A percentile compares a stretch with the other conserved stretches of the same genome.
These are phyloP conservation scores for Termitomyces sp. DNA, from an alignment of 768 basidiomycete species.

Conservation along the genomic window DNA sequence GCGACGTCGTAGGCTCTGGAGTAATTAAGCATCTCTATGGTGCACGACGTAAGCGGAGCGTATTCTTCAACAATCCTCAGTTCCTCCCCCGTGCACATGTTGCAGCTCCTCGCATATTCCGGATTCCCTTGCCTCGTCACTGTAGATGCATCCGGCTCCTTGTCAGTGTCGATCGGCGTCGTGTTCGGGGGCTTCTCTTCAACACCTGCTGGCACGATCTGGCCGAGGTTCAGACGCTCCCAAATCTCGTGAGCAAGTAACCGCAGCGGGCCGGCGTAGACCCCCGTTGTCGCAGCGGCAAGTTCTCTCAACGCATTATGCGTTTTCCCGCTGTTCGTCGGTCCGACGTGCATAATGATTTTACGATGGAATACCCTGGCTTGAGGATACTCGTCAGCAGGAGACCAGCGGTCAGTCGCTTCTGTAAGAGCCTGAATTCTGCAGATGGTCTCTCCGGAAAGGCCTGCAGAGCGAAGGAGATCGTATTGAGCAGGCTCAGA, in stretches of 20 bases:
- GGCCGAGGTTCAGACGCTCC: constrained; percentile 86
- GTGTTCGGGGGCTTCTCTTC: constrained; percentile 37
- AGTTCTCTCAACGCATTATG: constrained; percentile 89
- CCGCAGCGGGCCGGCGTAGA: constrained; percentile 89
- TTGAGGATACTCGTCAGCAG: constrained; percentile 41
- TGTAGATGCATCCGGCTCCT: constrained; percentile 29
- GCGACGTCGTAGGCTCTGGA: constrained; percentile 61
- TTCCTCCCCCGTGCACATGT: constrained; percentile 92
- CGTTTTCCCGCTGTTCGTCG: constrained; percentile 97
- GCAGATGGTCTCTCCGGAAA: constrained; percentile 31
- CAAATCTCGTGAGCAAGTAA: constrained; percentile 95
- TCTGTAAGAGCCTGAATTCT: constrained; percentile 32
- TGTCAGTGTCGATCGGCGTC: constrained; percentile 24
- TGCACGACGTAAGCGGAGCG: constrained; percentile 70
- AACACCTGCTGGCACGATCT: constrained; percentile 73
- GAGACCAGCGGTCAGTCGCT: constrained; percentile 39
- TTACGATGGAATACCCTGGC: constrained; percentile 68
- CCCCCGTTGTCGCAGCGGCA: constrained; percentile 66
- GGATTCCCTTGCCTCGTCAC: constrained; percentile 37
- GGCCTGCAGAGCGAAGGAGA: constrained; percentile 18
- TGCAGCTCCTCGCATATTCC: constrained; percentile 63
- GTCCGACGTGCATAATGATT: constrained; percentile 94
- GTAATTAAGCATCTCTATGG: constrained; percentile 85
- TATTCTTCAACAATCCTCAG: constrained; percentile 59
- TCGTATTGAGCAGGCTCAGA: constrained; percentile 26